Conservation (phyloP, 306 rosid genomes). For the Astragalus membranaceus region DNA sequence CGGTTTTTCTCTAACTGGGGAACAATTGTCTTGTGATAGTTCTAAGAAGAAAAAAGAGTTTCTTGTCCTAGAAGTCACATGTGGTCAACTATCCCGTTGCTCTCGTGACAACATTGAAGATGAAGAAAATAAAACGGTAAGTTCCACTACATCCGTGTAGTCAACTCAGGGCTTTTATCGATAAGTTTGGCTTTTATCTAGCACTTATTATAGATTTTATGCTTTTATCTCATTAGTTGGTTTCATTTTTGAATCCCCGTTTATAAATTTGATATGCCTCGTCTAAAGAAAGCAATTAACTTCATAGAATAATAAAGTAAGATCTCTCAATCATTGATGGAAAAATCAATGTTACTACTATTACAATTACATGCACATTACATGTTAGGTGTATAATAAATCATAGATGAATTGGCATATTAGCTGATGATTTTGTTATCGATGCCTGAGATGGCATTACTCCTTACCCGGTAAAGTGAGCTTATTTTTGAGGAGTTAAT, state of each 20-base stretch:
- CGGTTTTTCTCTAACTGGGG: conserved; percentile 7
- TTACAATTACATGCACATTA: too few relatives aligned
- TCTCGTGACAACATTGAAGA: conserved; percentile 43
- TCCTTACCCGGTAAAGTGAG: not conserved
- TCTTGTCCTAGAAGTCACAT: conserved; percentile 39
- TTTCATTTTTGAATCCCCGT: not conserved
- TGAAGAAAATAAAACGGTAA: conserved; percentile 61
- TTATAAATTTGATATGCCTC: not conserved
- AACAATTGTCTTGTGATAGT: conserved; percentile 36
- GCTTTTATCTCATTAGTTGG: not conserved
- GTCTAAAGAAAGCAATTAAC: not conserved
- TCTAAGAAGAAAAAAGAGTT: conserved; percentile 71
- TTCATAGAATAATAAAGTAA: not conserved
- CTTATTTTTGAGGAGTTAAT: not conserved
- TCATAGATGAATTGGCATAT: not conserved
- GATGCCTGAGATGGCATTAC: too few relatives aligned
- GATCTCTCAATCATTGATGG: not conserved
- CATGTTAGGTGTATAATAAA: not conserved
- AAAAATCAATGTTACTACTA: not conserved
- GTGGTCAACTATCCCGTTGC: conserved; percentile 3
- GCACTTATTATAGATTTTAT: not conserved
- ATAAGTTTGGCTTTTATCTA: not conserved
- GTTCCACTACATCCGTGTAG: conserved; percentile 2
- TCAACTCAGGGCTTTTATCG: not conserved
- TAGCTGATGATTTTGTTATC: too few relatives aligned